Percentiles rank a stretch among this genome's conserved stretches.
These are phyloP conservation scores for Breynia disticha DNA, from an alignment of 441 rosid genomes.

Conservation along the genomic window DNA sequence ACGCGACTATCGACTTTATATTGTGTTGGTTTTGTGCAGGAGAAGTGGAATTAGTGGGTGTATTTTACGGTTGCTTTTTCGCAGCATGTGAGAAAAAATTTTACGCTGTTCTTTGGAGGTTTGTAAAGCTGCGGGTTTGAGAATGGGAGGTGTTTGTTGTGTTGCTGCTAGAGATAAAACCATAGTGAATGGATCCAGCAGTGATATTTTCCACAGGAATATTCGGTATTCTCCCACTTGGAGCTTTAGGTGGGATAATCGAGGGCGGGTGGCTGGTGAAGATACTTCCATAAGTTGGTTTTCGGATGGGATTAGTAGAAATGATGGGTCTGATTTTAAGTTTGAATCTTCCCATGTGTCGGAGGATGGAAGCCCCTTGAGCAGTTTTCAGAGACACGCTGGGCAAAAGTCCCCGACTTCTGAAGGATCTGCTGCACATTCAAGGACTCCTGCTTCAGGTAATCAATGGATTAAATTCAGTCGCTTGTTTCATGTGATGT, in stretches of 20 bases:
- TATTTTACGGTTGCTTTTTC: background rate
- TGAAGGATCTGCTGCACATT: conserved; percentile 32
- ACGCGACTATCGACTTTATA: too few relatives aligned
- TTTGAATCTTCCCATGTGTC: conserved; percentile 49
- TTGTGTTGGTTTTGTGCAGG: too few relatives aligned
- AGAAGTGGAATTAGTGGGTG: too few relatives aligned
- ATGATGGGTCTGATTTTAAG: conserved; percentile 52
- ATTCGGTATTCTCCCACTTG: conserved; percentile 74
- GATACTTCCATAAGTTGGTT: conserved; percentile 71
- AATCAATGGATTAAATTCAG: conserved; percentile 9
- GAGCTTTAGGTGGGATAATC: conserved; percentile 93
- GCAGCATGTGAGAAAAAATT: conserved; percentile 24
- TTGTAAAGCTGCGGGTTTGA: conserved; percentile 16
- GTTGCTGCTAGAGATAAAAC: conserved; percentile 86
- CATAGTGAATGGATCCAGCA: conserved; percentile 53
- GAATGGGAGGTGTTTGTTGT: conserved; percentile 95
- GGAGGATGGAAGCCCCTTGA: conserved; percentile 62
- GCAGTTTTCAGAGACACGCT: conserved; percentile 36
- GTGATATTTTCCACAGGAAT: conserved; percentile 55
- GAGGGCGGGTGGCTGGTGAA: conserved; percentile 97
- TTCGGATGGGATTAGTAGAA: conserved; percentile 51
- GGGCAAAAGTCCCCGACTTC: conserved; percentile 71
- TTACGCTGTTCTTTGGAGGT: conserved; percentile 10
- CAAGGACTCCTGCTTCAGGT: conserved; percentile 55
- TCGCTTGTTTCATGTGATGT: conserved; percentile 3